Evolutionary conservation across 129 eudicot species (phyloP).

Genomic region (Pulicaria dysenterica): DNA sequence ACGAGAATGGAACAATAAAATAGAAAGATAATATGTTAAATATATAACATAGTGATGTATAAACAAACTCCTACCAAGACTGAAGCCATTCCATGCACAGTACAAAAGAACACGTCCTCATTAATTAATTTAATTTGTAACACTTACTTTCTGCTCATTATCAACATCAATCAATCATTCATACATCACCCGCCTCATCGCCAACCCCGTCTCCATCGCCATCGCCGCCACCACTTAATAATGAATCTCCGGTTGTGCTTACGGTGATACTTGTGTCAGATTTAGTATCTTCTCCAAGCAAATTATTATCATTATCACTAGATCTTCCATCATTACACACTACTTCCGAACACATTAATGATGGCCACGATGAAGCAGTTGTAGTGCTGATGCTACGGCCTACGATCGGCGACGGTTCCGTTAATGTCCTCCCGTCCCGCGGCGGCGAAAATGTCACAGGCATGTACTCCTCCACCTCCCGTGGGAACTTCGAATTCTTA

Average conservation of each 20-base stretch:
- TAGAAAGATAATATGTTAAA: not conserved
- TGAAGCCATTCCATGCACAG: slow-evolving; percentile 18
- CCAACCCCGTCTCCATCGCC: not conserved
- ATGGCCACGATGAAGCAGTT: slow-evolving; percentile 11
- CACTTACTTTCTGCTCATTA: not conserved
- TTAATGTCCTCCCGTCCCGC: slow-evolving; percentile 62
- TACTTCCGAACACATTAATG: not conserved
- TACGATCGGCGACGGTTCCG: slow-evolving; percentile 56
- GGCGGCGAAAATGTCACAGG: slow-evolving; percentile 83
- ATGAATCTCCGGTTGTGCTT: not conserved
- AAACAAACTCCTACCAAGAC: not conserved
- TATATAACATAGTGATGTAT: not conserved
- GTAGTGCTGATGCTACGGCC: slow-evolving; percentile 23
- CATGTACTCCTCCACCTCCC: slow-evolving; percentile 77
- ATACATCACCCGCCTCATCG: not conserved
- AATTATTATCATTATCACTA: not conserved
- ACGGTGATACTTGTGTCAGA: not conserved
- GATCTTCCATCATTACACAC: slow-evolving; percentile 12
- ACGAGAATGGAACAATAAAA: too few relatives aligned
- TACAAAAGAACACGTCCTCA: slow-evolving; percentile 16
- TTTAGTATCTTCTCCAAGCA: slow-evolving; percentile 32
- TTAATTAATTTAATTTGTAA: not conserved
- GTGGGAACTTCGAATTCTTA: slow-evolving; percentile 83
- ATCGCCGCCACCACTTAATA: slow-evolving; percentile 34
- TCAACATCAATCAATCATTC: slow-evolving; percentile 1